Base-by-base conservation (phyloP, 495 filamentous ascomycete species). In the Pseudomonodictys pantanalensis region DNA sequence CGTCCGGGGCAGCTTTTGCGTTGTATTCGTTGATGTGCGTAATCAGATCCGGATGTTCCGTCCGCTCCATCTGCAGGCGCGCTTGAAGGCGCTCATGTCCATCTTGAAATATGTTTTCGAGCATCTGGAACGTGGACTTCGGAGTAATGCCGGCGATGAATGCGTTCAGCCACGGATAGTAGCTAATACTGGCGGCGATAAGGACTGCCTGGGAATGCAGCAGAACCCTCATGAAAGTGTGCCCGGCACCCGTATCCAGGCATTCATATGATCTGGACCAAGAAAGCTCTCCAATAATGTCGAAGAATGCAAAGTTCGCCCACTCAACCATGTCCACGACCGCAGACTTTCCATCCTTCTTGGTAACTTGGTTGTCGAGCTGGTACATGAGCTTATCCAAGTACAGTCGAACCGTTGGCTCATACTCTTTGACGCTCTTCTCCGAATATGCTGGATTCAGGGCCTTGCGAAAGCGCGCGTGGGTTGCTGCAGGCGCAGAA, bases 271-370 rank as follows among this genome's bases (percentile, higher is more conserved):
- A 24, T 32, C 47, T 28, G 18, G 22, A 18, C 49, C 56, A 60
- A 4, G 23, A 26, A 3, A 60, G 20, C 24, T 65, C 62, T 24
- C 62, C 56, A 22, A 52, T 60, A 24, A 60, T 46, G 33, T 65
- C 62, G 33, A 65, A 65, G 5, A 51, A 51, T 0, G 56, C 47
- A 23, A 43, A 56, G 23, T 60, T 65, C 11, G 35, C 2, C 62
- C 62, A 65, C 12, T 58, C 28, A 12, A 48, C 28, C 15, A 65
- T 32, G 30, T 65, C 56, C 0, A 60, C 52, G 29, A 48, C 42
- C 15, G n/a, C 26, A 12, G 17, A 20, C 1, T 53, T 41, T 2
- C 45, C 35, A 20, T 47, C 54, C 35, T 45, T 20, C n/a, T 24
- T 48, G 25, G 45, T 33, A 8, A 24, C 8, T 23, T 32, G n/a